These are phyloP conservation scores for Globisporangium nunn DNA, from an alignment of 352 stramenopile species.

Conservation along the genomic window DNA sequence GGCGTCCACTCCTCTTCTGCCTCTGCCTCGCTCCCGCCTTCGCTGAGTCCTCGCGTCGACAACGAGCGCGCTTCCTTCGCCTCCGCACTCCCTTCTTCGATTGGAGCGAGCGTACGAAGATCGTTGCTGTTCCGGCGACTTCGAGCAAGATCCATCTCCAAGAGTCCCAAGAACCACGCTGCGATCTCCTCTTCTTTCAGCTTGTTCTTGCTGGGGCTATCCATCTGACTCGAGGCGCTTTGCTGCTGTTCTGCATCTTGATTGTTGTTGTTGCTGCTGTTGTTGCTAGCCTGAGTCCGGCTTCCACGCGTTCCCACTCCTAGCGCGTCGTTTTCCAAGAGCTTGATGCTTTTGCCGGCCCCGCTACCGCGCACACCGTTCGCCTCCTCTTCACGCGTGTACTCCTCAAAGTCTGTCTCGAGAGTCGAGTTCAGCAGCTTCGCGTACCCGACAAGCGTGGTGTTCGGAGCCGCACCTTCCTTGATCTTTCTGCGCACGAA, in stretches of 20 bases:
- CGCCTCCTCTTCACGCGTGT: constrained; percentile 20
- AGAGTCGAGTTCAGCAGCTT: constrained; percentile 57
- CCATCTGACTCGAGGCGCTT: constrained; percentile 6
- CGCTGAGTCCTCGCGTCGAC: neutral
- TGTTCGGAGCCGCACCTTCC: constrained; percentile 59
- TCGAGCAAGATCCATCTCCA: constrained; percentile 50
- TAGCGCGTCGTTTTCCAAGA: constrained; percentile 11
- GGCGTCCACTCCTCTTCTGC: constrained; percentile 50
- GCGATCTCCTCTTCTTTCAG: constrained; percentile 67
- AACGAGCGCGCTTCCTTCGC: neutral
- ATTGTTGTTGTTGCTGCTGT: constrained; percentile 8
- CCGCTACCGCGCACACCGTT: constrained; percentile 2
- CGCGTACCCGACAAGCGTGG: constrained; percentile 49
- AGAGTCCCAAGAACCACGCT: constrained; percentile 54
- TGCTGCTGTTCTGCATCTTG: constrained; percentile 17
- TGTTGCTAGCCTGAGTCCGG: neutral
- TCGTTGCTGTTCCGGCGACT: constrained; percentile 22
- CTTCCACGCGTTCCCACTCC: neutral
- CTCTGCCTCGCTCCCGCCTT: constrained; percentile 5
- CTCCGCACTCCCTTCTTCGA: constrained; percentile 4
- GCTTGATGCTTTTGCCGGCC: constrained; percentile 11
- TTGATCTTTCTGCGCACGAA: constrained; percentile 63
- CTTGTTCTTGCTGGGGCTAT: constrained; percentile 22
- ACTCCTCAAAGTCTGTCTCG: constrained; percentile 65
- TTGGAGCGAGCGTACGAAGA: constrained; percentile 3